These are phyloP conservation scores for Kuraishia capsulata DNA, from an alignment of 805 yeast genomes.

Conservation along the genomic window DNA sequence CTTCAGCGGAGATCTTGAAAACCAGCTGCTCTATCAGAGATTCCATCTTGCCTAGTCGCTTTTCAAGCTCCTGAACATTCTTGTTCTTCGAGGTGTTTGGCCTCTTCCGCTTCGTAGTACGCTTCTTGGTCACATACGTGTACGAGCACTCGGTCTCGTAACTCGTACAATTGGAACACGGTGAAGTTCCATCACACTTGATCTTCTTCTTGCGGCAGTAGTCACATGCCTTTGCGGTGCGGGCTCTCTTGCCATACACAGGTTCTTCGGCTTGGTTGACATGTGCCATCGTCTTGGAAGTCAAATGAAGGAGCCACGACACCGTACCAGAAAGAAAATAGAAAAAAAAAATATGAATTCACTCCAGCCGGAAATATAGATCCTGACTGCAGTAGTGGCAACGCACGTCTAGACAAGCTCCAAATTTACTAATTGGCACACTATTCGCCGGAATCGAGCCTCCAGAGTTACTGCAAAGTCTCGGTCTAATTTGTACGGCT, in stretches of 20 bases:
- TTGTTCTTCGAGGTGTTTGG: neutral
- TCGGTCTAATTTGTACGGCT: too few species aligned
- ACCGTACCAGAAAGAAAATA: too few species aligned
- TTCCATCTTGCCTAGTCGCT: slow-evolving; percentile 24
- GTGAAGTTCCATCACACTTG: slow-evolving; percentile 38
- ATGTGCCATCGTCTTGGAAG: too few species aligned
- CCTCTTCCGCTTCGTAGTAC: slow-evolving; percentile 5
- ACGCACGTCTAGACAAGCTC: too few species aligned
- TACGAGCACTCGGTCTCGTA: slow-evolving; percentile 26
- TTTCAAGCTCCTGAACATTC: slow-evolving; percentile 11
- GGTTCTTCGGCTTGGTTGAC: too few species aligned
- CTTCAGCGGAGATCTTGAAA: slow-evolving; percentile 6
- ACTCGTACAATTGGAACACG: slow-evolving; percentile 31
- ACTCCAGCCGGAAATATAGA: too few species aligned
- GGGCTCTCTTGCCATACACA: neutral
- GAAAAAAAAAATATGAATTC: too few species aligned
- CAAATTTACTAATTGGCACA: too few species aligned
- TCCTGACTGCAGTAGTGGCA: too few species aligned
- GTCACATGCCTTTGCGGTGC: slow-evolving; percentile 40
- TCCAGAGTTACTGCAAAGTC: too few species aligned
- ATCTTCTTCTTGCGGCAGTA: slow-evolving; percentile 38
- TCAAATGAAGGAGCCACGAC: too few species aligned
- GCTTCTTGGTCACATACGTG: slow-evolving; percentile 21
- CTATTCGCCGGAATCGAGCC: too few species aligned
- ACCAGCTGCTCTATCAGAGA: slow-evolving; percentile 19